A percentile compares a stretch with the other conserved stretches of the same genome.
Conservation (phyloP, 2,329 filamentous ascomycete species). For the Orbilia ellipsospora region DNA sequence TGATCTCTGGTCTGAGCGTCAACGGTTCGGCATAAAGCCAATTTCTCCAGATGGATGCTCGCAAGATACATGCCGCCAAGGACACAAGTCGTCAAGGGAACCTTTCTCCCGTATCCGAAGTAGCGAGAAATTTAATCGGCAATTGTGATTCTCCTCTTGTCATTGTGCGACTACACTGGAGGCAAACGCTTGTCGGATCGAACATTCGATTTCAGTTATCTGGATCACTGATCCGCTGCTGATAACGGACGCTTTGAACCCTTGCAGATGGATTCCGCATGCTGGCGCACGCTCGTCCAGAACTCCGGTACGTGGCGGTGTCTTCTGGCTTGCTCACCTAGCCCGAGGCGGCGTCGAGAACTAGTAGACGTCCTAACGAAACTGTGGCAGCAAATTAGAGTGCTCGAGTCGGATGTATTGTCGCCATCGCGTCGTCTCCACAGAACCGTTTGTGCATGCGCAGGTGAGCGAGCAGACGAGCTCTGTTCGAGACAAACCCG, state of each 20-base stretch:
- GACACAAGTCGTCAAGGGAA: slow-evolving; percentile 43
- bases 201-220: slow-evolving; percentile 40
- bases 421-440: slow-evolving; percentile 30
- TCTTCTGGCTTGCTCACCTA: not conserved
- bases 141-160: not conserved
- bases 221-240: slow-evolving; percentile 38
- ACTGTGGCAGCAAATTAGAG: slow-evolving; percentile 11
- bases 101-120: not conserved
- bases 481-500: slow-evolving; percentile 48
- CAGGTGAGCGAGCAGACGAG: slow-evolving; percentile 18
- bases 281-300: slow-evolving; percentile 23
- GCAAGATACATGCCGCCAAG: slow-evolving; percentile 39
- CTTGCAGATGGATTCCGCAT: slow-evolving; percentile 42
- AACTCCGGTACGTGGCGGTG: slow-evolving; percentile 30
- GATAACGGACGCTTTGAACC: slow-evolving; percentile 44
- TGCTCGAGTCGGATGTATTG: slow-evolving; percentile 28
- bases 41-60: slow-evolving; percentile 38
- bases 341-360: slow-evolving; percentile 11
- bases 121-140: slow-evolving; percentile 38
- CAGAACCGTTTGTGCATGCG: slow-evolving; percentile 17
- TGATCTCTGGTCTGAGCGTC: slow-evolving; percentile 47
- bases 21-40: slow-evolving; percentile 51
- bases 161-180: slow-evolving; percentile 29
- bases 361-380: not conserved
- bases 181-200: slow-evolving; percentile 35